These are phyloP conservation scores for Cryoendolithus antarcticus DNA, from an alignment of 2,329 filamentous ascomycete genomes.

Conservation along the genomic window DNA sequence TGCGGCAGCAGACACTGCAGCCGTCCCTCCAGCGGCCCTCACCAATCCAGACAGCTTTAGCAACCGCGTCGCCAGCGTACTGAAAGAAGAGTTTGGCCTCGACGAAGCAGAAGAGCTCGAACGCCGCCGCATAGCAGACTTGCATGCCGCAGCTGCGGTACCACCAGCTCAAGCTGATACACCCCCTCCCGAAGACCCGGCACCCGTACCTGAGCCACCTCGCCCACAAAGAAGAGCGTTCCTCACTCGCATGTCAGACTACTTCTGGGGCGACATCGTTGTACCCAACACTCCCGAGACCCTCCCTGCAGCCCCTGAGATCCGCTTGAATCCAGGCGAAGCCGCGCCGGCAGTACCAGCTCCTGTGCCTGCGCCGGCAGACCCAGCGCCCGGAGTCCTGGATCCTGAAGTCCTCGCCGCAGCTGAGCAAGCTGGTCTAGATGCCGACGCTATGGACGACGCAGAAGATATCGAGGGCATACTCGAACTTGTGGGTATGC, in stretches of 20 bases:
- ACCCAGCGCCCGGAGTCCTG: slow-evolving; percentile 17
- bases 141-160: not conserved
- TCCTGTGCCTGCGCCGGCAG: slow-evolving; percentile 10
- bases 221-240: too few relatives aligned
- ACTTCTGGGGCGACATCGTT: slow-evolving; percentile 37
- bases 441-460: slow-evolving; percentile 63
- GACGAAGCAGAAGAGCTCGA: slow-evolving; percentile 10
- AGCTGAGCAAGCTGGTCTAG: slow-evolving; percentile 55
- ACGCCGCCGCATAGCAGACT: slow-evolving; percentile 2
- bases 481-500: slow-evolving; percentile 91
- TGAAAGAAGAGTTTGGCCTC: slow-evolving; percentile 15
- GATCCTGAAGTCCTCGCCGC: slow-evolving; percentile 52
- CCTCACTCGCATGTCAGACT: slow-evolving; percentile 25
- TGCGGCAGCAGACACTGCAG: too few relatives aligned
- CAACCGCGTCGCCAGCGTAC: slow-evolving; percentile 10
- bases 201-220: not conserved
- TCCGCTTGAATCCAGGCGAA: slow-evolving; percentile 47
- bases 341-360: slow-evolving; percentile 46
- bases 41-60: slow-evolving; percentile 8
- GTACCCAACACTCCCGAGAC: slow-evolving; percentile 10
- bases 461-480: slow-evolving; percentile 96
- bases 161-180: not conserved
- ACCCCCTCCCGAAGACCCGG: not conserved
- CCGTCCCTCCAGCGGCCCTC: too few relatives aligned
- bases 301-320: slow-evolving; percentile 41